Percentiles rank a stretch among this genome's conserved stretches.
Evolutionary conservation across 768 basidiomycete genomes (phyloP).

Genomic region (Boletus rubescentipes): DNA sequence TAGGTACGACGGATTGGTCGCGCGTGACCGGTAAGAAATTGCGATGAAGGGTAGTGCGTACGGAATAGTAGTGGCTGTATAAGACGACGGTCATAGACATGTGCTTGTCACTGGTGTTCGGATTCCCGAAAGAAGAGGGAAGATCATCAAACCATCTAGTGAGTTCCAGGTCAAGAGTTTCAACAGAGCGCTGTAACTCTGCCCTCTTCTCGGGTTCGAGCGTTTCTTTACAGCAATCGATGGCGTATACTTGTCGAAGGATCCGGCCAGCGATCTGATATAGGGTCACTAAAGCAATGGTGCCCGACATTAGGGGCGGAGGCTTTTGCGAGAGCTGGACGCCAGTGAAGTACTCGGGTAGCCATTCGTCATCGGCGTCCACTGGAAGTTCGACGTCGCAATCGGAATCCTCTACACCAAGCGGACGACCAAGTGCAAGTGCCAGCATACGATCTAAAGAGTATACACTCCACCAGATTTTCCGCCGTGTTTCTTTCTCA

Average conservation of each 20-base stretch:
- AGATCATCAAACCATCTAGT: conserved; percentile 83
- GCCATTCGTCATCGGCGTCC: conserved; percentile 77
- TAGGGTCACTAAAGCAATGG: conserved; percentile 68
- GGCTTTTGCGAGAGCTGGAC: conserved; percentile 53
- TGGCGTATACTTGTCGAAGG: conserved; percentile 77
- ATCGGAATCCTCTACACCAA: conserved; percentile 86
- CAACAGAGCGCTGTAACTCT: conserved; percentile 77
- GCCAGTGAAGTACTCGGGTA: conserved; percentile 71
- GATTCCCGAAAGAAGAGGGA: conserved; percentile 71
- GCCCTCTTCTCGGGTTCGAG: conserved; percentile 71
- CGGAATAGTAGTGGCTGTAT: conserved; percentile 87
- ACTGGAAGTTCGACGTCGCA: conserved; percentile 87
- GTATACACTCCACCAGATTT: conserved; percentile 96
- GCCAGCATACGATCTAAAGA: conserved; percentile 91
- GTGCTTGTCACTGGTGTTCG: conserved; percentile 72
- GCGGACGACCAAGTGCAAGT: conserved; percentile 82
- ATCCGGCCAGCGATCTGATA: conserved; percentile 86
- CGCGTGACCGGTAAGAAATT: conserved; percentile 81
- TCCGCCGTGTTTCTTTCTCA: conserved; percentile 86
- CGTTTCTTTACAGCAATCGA: conserved; percentile 74
- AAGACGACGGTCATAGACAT: conserved; percentile 84
- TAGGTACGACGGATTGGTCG: conserved; percentile 65
- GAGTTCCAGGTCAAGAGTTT: conserved; percentile 72
- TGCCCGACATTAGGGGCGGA: conserved; percentile 79
- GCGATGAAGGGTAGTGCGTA: conserved; percentile 83